Evolutionary conservation across 2,329 filamentous ascomycete genomes (phyloP).

Genomic region (Colletotrichum sp.): DNA sequence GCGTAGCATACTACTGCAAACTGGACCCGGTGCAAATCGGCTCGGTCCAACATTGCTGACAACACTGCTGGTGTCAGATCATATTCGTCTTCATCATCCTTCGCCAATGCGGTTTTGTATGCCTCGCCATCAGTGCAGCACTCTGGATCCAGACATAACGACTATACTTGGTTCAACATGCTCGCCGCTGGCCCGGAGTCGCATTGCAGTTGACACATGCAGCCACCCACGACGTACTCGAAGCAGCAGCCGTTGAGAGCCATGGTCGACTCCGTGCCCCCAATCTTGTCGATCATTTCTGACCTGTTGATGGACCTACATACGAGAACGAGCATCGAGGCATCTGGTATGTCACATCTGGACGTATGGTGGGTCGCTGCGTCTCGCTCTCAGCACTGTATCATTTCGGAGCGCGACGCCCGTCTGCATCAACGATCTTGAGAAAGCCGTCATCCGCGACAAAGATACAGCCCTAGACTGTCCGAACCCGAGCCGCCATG

Average conservation of each 20-base stretch:
- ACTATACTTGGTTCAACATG: neutral
- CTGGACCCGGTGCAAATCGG: neutral
- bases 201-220: conserved; percentile 14
- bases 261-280: neutral
- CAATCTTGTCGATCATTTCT: too few relatives aligned
- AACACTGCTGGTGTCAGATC: neutral
- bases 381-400: neutral
- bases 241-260: neutral
- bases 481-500: neutral
- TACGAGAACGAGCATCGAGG: neutral
- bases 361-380: neutral
- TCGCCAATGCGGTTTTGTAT: neutral
- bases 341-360: neutral
- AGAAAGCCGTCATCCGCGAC: neutral
- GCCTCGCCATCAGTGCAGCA: neutral
- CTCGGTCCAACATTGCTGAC: neutral
- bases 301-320: neutral
- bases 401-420: neutral
- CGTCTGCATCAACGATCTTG: neutral
- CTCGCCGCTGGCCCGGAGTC: neutral
- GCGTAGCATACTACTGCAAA: neutral
- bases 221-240: conserved; percentile 1
- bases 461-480: neutral
- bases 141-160: neutral
- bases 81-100: neutral